Evolutionary conservation across 371 early-diverging fungal genomes (phyloP).

Genomic region (Mortierella sp.): DNA sequence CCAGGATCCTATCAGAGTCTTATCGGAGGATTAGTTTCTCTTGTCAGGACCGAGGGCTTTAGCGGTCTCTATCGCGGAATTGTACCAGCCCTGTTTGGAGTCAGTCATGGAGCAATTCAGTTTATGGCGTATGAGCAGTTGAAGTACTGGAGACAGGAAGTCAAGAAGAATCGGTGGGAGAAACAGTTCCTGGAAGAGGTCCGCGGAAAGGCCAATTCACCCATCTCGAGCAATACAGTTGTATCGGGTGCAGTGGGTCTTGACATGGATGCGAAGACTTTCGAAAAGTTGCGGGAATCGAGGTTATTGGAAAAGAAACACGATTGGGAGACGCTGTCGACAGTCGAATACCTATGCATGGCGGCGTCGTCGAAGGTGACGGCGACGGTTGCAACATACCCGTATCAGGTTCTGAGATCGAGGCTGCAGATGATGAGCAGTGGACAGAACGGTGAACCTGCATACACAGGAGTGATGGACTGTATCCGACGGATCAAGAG

Average conservation of each 20-base stretch:
- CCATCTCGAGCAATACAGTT: not conserved
- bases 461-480: conserved; percentile 77
- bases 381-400: conserved; percentile 92
- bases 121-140: conserved; percentile 97
- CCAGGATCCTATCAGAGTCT: conserved; percentile 84
- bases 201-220: conserved; percentile 9
- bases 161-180: conserved; percentile 50
- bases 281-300: conserved; percentile 21
- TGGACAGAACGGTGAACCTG: conserved; percentile 28
- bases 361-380: conserved; percentile 89
- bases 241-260: conserved; percentile 8
- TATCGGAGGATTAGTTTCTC: conserved; percentile 37
- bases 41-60: conserved; percentile 75
- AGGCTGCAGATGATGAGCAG: conserved; percentile 79
- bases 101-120: conserved; percentile 95
- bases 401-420: conserved; percentile 93
- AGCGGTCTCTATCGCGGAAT: conserved; percentile 89
- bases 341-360: conserved; percentile 86
- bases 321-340: conserved; percentile 59
- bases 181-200: conserved; percentile 42
- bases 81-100: conserved; percentile 90
- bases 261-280: conserved; percentile 25
- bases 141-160: conserved; percentile 76
- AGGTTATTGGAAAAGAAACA: conserved; percentile 41
- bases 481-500: conserved; percentile 77